Evolutionary conservation across 352 stramenopile genomes (phyloP).

Genomic region (Phytophthora sansomeana): DNA sequence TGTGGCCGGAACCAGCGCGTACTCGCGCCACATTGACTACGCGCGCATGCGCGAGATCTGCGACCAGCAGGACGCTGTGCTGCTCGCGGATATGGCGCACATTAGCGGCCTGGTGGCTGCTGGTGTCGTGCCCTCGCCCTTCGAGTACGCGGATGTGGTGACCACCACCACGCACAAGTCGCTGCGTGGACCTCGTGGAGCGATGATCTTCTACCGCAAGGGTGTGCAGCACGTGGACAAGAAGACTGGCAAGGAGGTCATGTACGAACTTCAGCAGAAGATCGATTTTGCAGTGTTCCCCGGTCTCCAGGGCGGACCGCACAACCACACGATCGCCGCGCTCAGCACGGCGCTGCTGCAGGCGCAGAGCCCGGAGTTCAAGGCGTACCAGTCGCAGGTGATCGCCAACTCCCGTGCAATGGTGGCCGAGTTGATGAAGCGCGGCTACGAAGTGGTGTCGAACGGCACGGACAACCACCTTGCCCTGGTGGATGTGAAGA

Average conservation of each 20-base stretch:
- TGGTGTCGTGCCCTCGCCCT: conserved; percentile 97
- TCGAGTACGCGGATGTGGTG: conserved; percentile 98
- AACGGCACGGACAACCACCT: conserved; percentile 99
- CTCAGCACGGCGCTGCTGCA: conserved; percentile 98
- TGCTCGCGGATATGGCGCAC: conserved; percentile 99
- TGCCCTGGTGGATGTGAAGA: conserved; percentile 97
- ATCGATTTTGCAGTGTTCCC: conserved; percentile 99
- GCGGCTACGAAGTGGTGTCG: conserved; percentile 97
- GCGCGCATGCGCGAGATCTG: conserved; percentile 98
- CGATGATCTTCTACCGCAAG: conserved; percentile 99
- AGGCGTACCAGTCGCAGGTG: conserved; percentile 98
- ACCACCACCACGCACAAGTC: conserved; percentile 99
- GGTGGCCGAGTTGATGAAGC: conserved; percentile 85
- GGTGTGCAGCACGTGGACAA: conserved; percentile 94
- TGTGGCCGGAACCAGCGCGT: conserved; percentile 98
- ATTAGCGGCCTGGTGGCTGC: conserved; percentile 98
- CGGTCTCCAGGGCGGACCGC: conserved; percentile 97
- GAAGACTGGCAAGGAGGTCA: conserved; percentile 91
- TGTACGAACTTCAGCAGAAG: conserved; percentile 97
- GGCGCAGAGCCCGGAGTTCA: conserved; percentile 94
- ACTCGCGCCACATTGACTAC: conserved; percentile 99
- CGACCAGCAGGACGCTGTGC: conserved; percentile 93
- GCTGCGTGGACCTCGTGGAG: conserved; percentile 97
- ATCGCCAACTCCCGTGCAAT: conserved; percentile 93
- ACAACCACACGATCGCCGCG: conserved; percentile 99